phyloP scores from a whole-genome alignment of 2,329 filamentous ascomycete genomes.

The Acrodontium crateriforme region DNA sequence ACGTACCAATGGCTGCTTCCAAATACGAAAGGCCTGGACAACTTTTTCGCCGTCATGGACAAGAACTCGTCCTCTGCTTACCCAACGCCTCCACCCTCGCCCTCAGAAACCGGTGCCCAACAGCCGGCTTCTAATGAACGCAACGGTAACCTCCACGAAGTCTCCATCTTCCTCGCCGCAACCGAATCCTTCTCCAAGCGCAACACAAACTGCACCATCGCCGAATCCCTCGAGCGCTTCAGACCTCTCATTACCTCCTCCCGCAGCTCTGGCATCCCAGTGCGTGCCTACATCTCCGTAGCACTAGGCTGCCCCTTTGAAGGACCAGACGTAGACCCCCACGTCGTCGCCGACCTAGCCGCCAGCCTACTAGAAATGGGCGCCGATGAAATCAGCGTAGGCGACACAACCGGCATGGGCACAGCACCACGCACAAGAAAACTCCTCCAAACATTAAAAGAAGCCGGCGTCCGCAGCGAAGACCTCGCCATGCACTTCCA shows the following conservation, averaged over 20 bases:
- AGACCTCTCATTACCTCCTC: conserved; percentile 54
- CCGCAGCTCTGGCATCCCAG: conserved; percentile 50
- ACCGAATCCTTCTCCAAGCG: conserved; percentile 68
- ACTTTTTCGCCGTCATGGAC: conserved; percentile 41
- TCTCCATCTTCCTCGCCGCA: conserved; percentile 70
- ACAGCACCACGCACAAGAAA: conserved; percentile 57
- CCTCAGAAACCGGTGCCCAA: conserved; percentile 17
- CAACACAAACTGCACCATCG: conserved; percentile 71
- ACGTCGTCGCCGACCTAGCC: conserved; percentile 49
- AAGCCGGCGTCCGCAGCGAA: conserved; percentile 53
- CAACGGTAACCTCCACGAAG: conserved; percentile 38
- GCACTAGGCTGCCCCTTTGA: conserved; percentile 70
- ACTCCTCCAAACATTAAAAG: conserved; percentile 49
- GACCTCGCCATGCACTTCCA: conserved; percentile 77
- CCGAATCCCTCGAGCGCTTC: conserved; percentile 58
- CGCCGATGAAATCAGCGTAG: conserved; percentile 78
- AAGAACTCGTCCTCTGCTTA: conserved; percentile 23
- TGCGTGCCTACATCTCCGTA: conserved; percentile 68
- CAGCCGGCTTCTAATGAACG: conserved; percentile 5
- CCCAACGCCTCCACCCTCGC: conserved; percentile 29
- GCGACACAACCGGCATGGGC: conserved; percentile 84
- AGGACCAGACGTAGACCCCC: conserved; percentile 45
- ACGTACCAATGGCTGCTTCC: conserved; percentile 72
- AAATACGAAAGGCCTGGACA: conserved; percentile 58
- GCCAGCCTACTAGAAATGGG: conserved; percentile 64